Percentiles rank a stretch among this genome's conserved stretches.
These are phyloP conservation scores for Rubroboletus satanas DNA, from an alignment of 768 basidiomycete genomes.

Conservation along the genomic window DNA sequence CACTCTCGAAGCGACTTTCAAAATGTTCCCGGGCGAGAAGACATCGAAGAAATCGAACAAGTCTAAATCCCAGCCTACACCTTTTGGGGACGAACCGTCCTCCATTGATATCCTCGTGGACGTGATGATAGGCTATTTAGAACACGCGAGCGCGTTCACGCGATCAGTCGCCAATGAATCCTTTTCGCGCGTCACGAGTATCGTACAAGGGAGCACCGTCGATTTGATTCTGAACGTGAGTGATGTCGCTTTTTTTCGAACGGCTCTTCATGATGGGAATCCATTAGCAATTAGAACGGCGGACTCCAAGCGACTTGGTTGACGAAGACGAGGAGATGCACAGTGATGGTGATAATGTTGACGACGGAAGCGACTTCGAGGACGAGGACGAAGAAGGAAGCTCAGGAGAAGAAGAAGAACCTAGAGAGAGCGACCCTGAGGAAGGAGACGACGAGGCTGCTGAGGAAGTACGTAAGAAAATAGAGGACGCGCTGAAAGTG, in stretches of 20 bases:
- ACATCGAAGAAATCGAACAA: conserved; percentile 42
- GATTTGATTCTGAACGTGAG: conserved; percentile 80
- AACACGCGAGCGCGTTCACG: conserved; percentile 76
- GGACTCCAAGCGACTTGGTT: conserved; percentile 53
- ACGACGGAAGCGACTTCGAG: conserved; percentile 35
- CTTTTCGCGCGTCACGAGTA: conserved; percentile 68
- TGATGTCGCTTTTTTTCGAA: conserved; percentile 2
- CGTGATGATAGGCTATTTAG: conserved; percentile 84
- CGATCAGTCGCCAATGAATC: conserved; percentile 76
- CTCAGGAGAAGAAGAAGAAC: conserved; percentile 31
- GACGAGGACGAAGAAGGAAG: conserved; percentile 35
- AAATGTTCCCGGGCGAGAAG: conserved; percentile 44
- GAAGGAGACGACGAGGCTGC: conserved; percentile 47
- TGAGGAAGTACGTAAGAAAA: conserved; percentile 61
- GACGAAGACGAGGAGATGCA: conserved; percentile 42
- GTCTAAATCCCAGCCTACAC: conserved; percentile 16
- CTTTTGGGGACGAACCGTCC: conserved; percentile 36
- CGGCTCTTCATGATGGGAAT: neutral
- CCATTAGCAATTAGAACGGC: conserved; percentile 77
- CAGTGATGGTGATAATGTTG: conserved; percentile 33
- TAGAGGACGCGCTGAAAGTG: conserved; percentile 56
- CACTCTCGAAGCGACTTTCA: conserved; percentile 54
- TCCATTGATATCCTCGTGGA: conserved; percentile 87
- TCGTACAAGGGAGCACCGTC: conserved; percentile 65
- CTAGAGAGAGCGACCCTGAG: conserved; percentile 37